Percentiles rank a stretch among this genome's conserved stretches.
phyloP scores from a whole-genome alignment of 2,329 filamentous ascomycete genomes.

The Paraphoma chrysanthemicola region DNA sequence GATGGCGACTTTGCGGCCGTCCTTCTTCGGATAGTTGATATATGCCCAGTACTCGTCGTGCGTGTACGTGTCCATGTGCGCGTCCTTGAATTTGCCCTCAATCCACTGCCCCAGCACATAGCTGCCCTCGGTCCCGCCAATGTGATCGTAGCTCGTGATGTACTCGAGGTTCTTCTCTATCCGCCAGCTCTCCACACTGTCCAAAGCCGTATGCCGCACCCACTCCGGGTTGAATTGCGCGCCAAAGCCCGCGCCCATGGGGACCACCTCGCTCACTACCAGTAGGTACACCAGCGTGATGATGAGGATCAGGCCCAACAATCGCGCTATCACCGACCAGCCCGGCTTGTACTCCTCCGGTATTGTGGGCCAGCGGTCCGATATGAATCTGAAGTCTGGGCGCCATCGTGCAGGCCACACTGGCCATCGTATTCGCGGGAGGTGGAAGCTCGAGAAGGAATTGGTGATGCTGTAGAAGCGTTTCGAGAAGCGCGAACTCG shows the following conservation, averaged over 20 bases:
- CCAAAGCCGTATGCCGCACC: slow-evolving; percentile 77
- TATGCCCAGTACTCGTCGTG: slow-evolving; percentile 84
- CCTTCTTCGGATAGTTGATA: slow-evolving; percentile 83
- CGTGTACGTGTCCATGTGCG: slow-evolving; percentile 75
- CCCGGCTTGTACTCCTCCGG: slow-evolving; percentile 59
- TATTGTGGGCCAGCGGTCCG: slow-evolving; percentile 49
- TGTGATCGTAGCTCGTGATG: slow-evolving; percentile 83
- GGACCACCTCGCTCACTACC: slow-evolving; percentile 85
- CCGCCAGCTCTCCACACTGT: slow-evolving; percentile 69
- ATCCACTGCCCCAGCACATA: slow-evolving; percentile 86
- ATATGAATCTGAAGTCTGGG: slow-evolving; percentile 33
- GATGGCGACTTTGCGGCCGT: slow-evolving; percentile 82
- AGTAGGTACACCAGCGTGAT: slow-evolving; percentile 81
- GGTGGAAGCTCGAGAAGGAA: slow-evolving; percentile 63
- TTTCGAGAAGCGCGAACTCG: slow-evolving; percentile 59
- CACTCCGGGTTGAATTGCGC: slow-evolving; percentile 85
- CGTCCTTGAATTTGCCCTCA: slow-evolving; percentile 74
- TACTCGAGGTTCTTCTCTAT: slow-evolving; percentile 75
- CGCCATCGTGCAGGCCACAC: slow-evolving; percentile 31
- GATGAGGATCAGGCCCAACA: slow-evolving; percentile 78
- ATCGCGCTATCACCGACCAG: slow-evolving; percentile 73
- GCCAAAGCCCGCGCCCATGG: slow-evolving; percentile 62
- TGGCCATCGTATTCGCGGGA: slow-evolving; percentile 52
- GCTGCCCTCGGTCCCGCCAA: slow-evolving; percentile 94
- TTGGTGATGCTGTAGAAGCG: slow-evolving; percentile 63